These are phyloP conservation scores for Iris macrosiphon DNA, from an alignment of 106 monocot species.

Conservation along the genomic window DNA sequence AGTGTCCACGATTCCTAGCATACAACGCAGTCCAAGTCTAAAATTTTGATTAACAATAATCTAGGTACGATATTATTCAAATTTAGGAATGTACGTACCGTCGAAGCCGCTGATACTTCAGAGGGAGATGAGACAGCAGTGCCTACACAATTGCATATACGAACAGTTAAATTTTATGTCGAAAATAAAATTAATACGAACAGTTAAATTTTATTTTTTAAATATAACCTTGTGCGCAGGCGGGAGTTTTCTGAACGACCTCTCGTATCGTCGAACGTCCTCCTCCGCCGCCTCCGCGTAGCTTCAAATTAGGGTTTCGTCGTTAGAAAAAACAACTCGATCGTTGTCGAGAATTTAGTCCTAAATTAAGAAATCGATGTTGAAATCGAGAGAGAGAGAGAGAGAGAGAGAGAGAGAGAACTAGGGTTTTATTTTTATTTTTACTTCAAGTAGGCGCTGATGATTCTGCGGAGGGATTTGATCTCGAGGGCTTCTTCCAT, in stretches of 20 bases:
- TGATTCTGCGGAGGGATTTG: slow-evolving; percentile 90
- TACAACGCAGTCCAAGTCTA: too few species aligned
- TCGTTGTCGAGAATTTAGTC: too few species aligned
- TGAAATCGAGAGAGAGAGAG: not conserved
- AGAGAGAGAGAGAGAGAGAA: too few species aligned
- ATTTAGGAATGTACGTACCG: slow-evolving; percentile 35
- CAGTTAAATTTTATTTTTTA: not conserved
- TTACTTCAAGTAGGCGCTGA: slow-evolving; percentile 92
- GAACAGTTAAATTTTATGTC: too few species aligned
- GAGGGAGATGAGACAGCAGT: slow-evolving; percentile 71
- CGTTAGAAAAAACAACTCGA: too few species aligned
- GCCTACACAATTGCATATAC: slow-evolving; percentile 38
- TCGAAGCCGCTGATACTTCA: slow-evolving; percentile 57
- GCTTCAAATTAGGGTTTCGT: slow-evolving; percentile 31
- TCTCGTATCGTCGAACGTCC: slow-evolving; percentile 79
- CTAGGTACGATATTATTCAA: not conserved
- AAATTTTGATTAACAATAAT: too few species aligned
- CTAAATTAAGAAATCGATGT: too few species aligned
- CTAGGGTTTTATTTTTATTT: too few species aligned
- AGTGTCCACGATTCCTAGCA: too few species aligned
- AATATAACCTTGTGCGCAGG: slow-evolving; percentile 65
- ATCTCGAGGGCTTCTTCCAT: slow-evolving; percentile 83
- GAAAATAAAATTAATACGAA: not conserved
- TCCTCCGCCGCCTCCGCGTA: slow-evolving; percentile 84
- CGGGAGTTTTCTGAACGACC: slow-evolving; percentile 73